phyloP scores from a whole-genome alignment of 805 yeast genomes.

The Alloascoidea africana region DNA sequence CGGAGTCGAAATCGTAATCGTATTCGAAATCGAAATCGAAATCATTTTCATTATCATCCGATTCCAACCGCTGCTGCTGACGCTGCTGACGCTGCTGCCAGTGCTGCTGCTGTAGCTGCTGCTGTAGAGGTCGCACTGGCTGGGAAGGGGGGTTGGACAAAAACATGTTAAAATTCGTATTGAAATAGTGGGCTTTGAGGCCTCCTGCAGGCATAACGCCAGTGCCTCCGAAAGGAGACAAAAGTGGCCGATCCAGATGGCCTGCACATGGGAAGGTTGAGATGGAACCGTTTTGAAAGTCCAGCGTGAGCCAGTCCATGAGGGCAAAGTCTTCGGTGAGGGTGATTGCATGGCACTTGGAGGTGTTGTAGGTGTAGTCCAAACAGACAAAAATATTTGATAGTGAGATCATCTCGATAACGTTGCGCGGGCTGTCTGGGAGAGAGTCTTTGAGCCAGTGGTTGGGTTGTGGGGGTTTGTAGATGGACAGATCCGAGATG shows the following conservation, averaged over 20 bases:
- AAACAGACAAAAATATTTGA: not conserved
- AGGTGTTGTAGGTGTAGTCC: not conserved
- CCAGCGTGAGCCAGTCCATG: not conserved
- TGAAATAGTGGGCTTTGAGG: not conserved
- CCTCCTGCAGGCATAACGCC: not conserved
- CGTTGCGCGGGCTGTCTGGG: not conserved
- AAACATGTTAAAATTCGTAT: not conserved
- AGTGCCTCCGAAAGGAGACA: not conserved
- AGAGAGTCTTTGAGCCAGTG: not conserved
- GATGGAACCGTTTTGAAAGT: not conserved
- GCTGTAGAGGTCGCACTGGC: too few species aligned
- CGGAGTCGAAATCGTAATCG: too few species aligned
- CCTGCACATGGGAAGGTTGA: not conserved
- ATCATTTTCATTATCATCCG: too few species aligned
- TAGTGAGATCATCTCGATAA: not conserved
- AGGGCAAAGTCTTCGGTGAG: not conserved
- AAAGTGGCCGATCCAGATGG: not conserved
- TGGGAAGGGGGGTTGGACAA: not conserved
- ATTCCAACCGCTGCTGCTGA: too few species aligned
- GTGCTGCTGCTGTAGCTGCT: too few species aligned
- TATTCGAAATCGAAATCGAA: too few species aligned
- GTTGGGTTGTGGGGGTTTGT: not conserved
- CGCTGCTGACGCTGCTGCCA: too few species aligned
- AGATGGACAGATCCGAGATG: not conserved
- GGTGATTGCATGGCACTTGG: slow-evolving; percentile 1